These are phyloP conservation scores for Pugionium cornutum DNA, from an alignment of 345 rosid species.

Conservation along the genomic window DNA sequence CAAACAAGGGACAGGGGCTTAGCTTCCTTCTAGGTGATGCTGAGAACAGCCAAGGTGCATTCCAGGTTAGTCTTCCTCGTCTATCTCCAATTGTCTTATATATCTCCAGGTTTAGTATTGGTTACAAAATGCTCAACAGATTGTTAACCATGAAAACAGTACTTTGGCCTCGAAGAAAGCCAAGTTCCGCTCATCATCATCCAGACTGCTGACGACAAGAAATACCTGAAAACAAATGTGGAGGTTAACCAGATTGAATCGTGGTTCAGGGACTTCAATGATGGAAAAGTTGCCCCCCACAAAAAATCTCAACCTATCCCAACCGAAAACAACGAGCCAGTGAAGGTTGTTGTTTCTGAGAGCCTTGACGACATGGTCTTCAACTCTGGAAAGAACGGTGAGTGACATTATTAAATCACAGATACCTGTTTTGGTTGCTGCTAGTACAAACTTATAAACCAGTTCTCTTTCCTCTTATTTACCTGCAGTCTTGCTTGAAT, in stretches of 20 bases:
- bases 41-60: constrained; percentile 83
- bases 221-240: constrained; percentile 76
- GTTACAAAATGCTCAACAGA: constrained; percentile 12
- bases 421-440: background rate
- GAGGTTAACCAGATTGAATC: constrained; percentile 69
- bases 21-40: constrained; percentile 84
- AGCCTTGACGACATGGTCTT: constrained; percentile 68
- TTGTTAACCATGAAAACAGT: constrained; percentile 50
- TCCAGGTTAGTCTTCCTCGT: constrained; percentile 65
- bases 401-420: constrained; percentile 17
- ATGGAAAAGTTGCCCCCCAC: constrained; percentile 64
- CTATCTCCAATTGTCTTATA: constrained; percentile 6
- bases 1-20: constrained; percentile 69
- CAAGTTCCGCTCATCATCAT: constrained; percentile 85
- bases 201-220: constrained; percentile 73
- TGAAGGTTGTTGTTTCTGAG: constrained; percentile 86
- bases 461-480: background rate
- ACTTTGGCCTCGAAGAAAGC: constrained; percentile 85
- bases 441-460: background rate
- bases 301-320: constrained; percentile 90
- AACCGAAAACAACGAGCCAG: constrained; percentile 73
- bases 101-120: background rate
- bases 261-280: constrained; percentile 90
- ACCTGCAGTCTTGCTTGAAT: constrained; percentile 81
- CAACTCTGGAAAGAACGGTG: constrained; percentile 88